Conservation (phyloP, 257 asterid species). For the Solanum paucissectum region DNA sequence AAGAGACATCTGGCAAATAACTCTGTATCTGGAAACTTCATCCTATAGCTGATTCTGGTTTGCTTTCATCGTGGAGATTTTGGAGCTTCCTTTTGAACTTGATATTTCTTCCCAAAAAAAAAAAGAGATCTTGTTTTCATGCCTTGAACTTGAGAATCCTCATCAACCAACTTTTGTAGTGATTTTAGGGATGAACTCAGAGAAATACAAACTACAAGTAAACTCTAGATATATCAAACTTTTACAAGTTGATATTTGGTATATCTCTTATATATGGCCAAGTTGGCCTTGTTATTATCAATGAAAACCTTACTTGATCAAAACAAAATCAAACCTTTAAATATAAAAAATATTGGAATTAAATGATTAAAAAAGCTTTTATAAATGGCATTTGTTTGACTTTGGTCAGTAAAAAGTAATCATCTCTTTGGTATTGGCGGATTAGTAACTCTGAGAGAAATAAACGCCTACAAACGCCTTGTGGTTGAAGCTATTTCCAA, state of each 20-base stretch:
- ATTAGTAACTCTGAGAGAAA: neutral
- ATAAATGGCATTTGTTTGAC: neutral
- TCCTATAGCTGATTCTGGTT: neutral
- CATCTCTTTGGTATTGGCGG: neutral
- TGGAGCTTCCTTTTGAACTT: neutral
- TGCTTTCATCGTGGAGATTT: neutral
- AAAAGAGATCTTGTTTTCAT: neutral
- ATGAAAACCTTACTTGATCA: neutral
- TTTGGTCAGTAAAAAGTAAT: neutral
- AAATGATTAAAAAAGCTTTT: neutral
- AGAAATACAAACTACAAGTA: neutral
- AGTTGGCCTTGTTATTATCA: neutral
- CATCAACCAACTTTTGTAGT: neutral
- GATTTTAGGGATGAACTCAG: neutral
- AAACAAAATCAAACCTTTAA: neutral
- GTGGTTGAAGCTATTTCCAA: neutral
- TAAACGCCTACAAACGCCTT: neutral
- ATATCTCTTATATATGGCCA: neutral
- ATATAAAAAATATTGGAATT: neutral
- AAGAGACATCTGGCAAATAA: neutral
- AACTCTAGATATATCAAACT: neutral
- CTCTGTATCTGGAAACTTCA: neutral
- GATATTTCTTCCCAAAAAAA: neutral
- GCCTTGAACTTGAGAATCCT: neutral
- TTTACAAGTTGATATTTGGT: neutral